A percentile compares a stretch with the other conserved stretches of the same genome.
These are phyloP conservation scores for Calonectria hawksworthii DNA, from an alignment of 2,329 filamentous ascomycete species.

Conservation along the genomic window DNA sequence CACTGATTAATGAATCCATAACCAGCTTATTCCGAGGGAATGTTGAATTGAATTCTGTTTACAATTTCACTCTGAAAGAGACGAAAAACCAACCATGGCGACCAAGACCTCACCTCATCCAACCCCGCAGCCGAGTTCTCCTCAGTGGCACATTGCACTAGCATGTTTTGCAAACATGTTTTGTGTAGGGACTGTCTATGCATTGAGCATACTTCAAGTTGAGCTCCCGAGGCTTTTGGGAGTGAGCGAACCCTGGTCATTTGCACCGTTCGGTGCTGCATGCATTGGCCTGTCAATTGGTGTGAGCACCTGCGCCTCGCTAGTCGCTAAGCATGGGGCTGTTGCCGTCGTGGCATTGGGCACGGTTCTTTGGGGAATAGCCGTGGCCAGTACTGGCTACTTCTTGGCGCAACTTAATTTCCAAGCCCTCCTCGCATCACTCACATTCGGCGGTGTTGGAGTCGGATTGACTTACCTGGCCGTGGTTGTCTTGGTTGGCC, in stretches of 20 bases:
- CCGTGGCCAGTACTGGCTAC: background rate
- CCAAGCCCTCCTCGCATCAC: background rate
- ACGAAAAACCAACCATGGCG: background rate
- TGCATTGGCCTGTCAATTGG: conserved; percentile 17
- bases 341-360: background rate
- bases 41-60: background rate
- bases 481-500: conserved; percentile 20
- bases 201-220: conserved; percentile 13
- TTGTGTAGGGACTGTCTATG: conserved; percentile 21
- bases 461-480: conserved; percentile 20
- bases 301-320: background rate
- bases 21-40: background rate
- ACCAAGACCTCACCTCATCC: background rate
- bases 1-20: background rate
- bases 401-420: background rate
- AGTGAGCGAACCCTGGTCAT: background rate
- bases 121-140: background rate
- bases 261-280: conserved; percentile 12
- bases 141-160: background rate
- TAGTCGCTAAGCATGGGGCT: background rate
- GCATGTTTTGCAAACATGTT: conserved; percentile 26
- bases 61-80: background rate
- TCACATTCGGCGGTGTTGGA: conserved; percentile 5
- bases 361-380: conserved; percentile 15
- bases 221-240: conserved; percentile 13